Percentiles rank a stretch among this genome's conserved stretches.
Evolutionary conservation across 129 eudicot genomes (phyloP).

Genomic region (Saposhnikovia divaricata): DNA sequence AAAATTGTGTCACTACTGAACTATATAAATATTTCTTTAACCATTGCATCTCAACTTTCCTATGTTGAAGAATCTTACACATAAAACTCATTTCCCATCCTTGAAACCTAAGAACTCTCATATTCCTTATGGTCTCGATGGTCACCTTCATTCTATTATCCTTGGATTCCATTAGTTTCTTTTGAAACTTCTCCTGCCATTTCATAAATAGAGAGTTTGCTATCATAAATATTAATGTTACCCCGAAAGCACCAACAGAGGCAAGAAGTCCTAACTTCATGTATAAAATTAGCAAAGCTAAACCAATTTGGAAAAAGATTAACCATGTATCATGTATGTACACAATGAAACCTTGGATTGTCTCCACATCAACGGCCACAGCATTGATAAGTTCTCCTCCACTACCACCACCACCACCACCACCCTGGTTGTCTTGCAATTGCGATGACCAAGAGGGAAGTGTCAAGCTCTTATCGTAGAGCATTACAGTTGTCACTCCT

Average conservation of each 20-base stretch:
- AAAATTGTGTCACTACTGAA: constrained; percentile 32
- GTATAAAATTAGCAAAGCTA: constrained; percentile 52
- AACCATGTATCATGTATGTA: constrained; percentile 74
- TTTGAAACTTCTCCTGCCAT: not conserved
- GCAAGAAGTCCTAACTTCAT: constrained; percentile 57
- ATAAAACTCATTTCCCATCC: constrained; percentile 88
- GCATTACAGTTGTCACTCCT: constrained; percentile 57
- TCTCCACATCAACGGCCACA: constrained; percentile 82
- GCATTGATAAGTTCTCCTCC: constrained; percentile 77
- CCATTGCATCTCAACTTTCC: constrained; percentile 58
- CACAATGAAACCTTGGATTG: constrained; percentile 49
- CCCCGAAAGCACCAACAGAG: constrained; percentile 42
- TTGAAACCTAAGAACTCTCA: constrained; percentile 69
- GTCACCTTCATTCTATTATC: not conserved
- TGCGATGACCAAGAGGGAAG: constrained; percentile 52
- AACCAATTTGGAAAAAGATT: constrained; percentile 48
- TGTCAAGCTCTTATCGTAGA: constrained; percentile 71
- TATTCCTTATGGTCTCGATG: not conserved
- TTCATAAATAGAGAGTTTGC: not conserved
- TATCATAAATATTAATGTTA: not conserved
- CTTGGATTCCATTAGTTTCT: not conserved
- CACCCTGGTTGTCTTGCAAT: not conserved
- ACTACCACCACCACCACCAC: constrained; percentile 25
- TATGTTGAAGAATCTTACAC: constrained; percentile 40
- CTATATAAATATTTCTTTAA: constrained; percentile 36